Evolutionary conservation across 1,139 yeast species (phyloP), one percentile per base, ranked within the genome.

Genomic region (Yamadazyma atmosphaerica): DNA sequence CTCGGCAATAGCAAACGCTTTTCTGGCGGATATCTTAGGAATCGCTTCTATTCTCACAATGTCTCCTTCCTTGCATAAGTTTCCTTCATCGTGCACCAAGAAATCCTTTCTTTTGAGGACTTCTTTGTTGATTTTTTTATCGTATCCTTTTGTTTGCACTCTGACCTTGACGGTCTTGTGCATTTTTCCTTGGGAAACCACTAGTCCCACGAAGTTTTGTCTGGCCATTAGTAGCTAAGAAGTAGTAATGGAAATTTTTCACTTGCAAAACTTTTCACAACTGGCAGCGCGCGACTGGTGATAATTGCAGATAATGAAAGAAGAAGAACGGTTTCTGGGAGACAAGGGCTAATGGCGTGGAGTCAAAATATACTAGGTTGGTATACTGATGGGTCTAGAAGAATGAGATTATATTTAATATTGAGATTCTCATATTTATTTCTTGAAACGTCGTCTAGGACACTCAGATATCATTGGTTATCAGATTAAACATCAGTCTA

Each of bases 111-210:
- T 80, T 52, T 77, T 81, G 55, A 86, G 68, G 45, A 86, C 75
- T 51, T 87, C 89, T 63, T 86, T 86, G 60, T 86, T 86, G 50
- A 87, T 79, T 46, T 74, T 69, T 47, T 75, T 76, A 60, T 86
- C 84, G 66, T 82, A 86, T 29, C 75, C 71, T 53, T 77, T 81
- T 32, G 78, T 79, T 58, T 85, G 86, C 32, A 92, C 92, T 44
- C 96, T 79, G 45, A 92, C 98, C 69, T 89, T 90, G 49, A 92
- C 90, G 47, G 98, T 90, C 72, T 92, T 92, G 63, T 78, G 76
- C 97, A 90, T 90, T 61, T 88, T 88, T 33, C 98, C 98, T 60
- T 89, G 97, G 41, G 97, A 87, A 29, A 88, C 82, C 51, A 92
- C 98, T 61, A 88, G 81, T 38, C 98, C 98, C 39, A 88, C 72